phyloP scores from a whole-genome alignment of 108 stramenopile genomes.

The Fragilariopsis cylindrus region DNA sequence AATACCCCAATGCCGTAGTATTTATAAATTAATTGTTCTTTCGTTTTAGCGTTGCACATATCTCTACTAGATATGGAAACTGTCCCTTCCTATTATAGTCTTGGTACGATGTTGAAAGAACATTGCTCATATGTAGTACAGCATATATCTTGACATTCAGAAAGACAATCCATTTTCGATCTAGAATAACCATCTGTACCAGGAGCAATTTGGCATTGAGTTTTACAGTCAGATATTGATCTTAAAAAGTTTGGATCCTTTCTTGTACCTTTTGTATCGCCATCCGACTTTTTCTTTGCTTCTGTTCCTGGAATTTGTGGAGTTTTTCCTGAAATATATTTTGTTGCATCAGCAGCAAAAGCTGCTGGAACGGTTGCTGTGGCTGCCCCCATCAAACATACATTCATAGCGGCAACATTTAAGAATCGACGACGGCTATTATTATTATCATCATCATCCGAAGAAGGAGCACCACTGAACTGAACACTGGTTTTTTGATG shows the following conservation, averaged over 20 bases:
- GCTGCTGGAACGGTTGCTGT: conserved; percentile 14
- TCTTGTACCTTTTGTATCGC: conserved; percentile 54
- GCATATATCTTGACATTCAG: conserved; percentile 85
- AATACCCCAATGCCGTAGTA: background rate
- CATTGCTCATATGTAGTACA: conserved; percentile 88
- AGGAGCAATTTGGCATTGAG: conserved; percentile 53
- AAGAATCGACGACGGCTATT: conserved; percentile 20
- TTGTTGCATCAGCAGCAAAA: background rate
- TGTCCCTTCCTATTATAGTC: conserved; percentile 8
- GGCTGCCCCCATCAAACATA: conserved; percentile 11
- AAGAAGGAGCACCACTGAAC: background rate
- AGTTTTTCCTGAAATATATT: conserved; percentile 42
- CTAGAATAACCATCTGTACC: conserved; percentile 75
- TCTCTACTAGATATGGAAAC: background rate
- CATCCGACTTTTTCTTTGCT: conserved; percentile 65
- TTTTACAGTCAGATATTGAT: conserved; percentile 71
- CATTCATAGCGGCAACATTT: conserved; percentile 19
- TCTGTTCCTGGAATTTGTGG: conserved; percentile 73
- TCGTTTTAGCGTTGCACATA: background rate
- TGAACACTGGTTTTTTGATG: background rate
- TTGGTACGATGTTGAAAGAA: conserved; percentile 37
- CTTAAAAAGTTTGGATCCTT: conserved; percentile 83
- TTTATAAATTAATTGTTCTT: background rate
- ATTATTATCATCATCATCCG: background rate
- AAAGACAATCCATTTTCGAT: conserved; percentile 72